Evolutionary conservation across 2,329 filamentous ascomycete species (phyloP).

Genomic region (Apiospora malaysiana): DNA sequence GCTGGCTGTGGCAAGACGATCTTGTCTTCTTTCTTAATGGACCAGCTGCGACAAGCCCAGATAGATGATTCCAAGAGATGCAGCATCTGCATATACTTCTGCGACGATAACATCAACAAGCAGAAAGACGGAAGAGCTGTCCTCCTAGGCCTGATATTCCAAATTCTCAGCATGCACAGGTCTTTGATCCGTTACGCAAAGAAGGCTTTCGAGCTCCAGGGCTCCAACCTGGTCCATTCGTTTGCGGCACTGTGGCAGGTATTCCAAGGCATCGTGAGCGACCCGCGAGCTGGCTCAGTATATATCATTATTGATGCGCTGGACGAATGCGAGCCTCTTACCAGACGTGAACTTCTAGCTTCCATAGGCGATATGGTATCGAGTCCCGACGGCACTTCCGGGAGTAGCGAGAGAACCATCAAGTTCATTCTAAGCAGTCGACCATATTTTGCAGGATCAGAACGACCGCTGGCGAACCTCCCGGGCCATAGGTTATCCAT

Average conservation of each 20-base stretch:
- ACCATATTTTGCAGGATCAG: slow-evolving; percentile 31
- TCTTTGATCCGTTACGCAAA: slow-evolving; percentile 41
- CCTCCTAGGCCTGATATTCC: slow-evolving; percentile 43
- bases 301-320: slow-evolving; percentile 45
- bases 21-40: slow-evolving; percentile 41
- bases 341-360: slow-evolving; percentile 35
- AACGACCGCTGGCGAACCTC: neutral
- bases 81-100: slow-evolving; percentile 42
- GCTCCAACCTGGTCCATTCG: slow-evolving; percentile 39
- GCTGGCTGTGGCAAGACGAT: slow-evolving; percentile 46
- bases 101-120: slow-evolving; percentile 41
- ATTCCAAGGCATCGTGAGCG: slow-evolving; percentile 39
- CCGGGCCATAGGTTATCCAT: slow-evolving; percentile 29
- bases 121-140: slow-evolving; percentile 44
- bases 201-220: slow-evolving; percentile 38
- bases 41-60: slow-evolving; percentile 34
- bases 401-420: slow-evolving; percentile 32
- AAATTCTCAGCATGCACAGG: slow-evolving; percentile 40
- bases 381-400: slow-evolving; percentile 22
- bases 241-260: slow-evolving; percentile 44
- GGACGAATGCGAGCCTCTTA: slow-evolving; percentile 44
- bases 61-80: slow-evolving; percentile 22
- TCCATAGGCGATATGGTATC: slow-evolving; percentile 32
- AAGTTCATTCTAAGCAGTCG: slow-evolving; percentile 44
- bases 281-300: slow-evolving; percentile 36